Evolutionary conservation across 2,329 filamentous ascomycete species (phyloP), one percentile per base, ranked within the genome.

Genomic region (Colletotrichum abscissum): DNA sequence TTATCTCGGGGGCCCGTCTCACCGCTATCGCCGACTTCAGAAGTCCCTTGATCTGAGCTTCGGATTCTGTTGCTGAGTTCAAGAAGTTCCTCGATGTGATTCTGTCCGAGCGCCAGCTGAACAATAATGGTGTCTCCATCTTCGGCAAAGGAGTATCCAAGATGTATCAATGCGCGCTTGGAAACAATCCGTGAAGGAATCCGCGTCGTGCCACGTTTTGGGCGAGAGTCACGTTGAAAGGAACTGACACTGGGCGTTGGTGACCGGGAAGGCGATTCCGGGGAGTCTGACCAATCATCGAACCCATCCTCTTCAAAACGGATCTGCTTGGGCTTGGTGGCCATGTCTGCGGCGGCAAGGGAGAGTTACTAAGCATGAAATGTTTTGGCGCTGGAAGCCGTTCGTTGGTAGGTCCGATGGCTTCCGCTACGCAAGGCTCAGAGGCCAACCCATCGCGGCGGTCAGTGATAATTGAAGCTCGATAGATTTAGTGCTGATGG

Each of bases 71-170:
- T 93, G 82, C 94, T 97, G 63, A 95, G 86, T 78, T 91, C 92
- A 77, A 98, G 93, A 58, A 98, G 88, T 78, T 97, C 93, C 77
- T 98, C 95, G 75, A 98, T 98, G 78, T 97, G 94, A 22, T 96
- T 91, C 78, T 97, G 95, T 12, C 94, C 94, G 6, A 98, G 88
- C 11, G 95, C 95, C 79, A 94, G 92, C 77, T 93, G 91, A 42
- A 98, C 91, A 64, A 98, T 89, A 77, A 97, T 91, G 26, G 92
- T 93, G 76, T 93, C 92, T 49, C 93, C 94, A 87, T 98, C 95
- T 84, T 97, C 94, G 71, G 94, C 89, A 78, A 92, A 98, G 0
- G 94, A 94, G 82, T 98, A 98, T 9, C 93, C 93, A 8, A 97
- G 87, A 75, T 97, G 94, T 75, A 94, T 92, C 46, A 98, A 89